Conservation (phyloP, 345 rosid species). For the Syzygium oleosum region DNA sequence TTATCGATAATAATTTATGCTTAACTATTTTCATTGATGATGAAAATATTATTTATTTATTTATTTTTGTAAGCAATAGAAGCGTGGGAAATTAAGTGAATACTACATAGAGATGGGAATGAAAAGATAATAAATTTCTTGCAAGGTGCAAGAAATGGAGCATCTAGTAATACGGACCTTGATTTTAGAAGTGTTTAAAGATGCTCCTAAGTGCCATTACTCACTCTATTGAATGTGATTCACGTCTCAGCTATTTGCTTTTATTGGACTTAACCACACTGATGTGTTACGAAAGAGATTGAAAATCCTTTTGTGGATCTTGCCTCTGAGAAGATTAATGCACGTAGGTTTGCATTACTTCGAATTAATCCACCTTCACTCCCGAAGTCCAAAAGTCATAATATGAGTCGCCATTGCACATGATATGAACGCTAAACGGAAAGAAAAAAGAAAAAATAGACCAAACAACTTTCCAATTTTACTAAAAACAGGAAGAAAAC, state of each 20-base stretch:
- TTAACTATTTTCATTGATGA: too few relatives aligned
- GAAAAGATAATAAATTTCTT: neutral
- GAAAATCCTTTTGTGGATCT: neutral
- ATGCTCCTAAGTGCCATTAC: neutral
- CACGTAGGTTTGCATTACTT: neutral
- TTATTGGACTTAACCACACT: neutral
- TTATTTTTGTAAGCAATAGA: too few relatives aligned
- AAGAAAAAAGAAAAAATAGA: neutral
- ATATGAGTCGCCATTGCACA: neutral
- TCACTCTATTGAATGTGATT: neutral
- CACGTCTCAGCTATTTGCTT: neutral
- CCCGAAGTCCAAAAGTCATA: neutral
- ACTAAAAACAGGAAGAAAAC: neutral
- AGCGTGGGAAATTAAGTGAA: neutral
- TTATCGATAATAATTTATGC: too few relatives aligned
- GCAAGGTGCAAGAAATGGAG: neutral
- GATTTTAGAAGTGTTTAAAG: neutral
- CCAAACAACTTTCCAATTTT: neutral
- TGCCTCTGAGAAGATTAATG: neutral
- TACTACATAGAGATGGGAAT: neutral
- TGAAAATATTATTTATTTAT: too few relatives aligned
- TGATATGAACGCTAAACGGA: neutral
- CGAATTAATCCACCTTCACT: neutral
- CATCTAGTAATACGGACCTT: neutral
- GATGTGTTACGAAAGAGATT: neutral